A percentile compares a stretch with the other conserved stretches of the same genome.
These are phyloP conservation scores for Oryza longistaminata DNA, from an alignment of 176 grass and related monocot genomes.

Conservation along the genomic window DNA sequence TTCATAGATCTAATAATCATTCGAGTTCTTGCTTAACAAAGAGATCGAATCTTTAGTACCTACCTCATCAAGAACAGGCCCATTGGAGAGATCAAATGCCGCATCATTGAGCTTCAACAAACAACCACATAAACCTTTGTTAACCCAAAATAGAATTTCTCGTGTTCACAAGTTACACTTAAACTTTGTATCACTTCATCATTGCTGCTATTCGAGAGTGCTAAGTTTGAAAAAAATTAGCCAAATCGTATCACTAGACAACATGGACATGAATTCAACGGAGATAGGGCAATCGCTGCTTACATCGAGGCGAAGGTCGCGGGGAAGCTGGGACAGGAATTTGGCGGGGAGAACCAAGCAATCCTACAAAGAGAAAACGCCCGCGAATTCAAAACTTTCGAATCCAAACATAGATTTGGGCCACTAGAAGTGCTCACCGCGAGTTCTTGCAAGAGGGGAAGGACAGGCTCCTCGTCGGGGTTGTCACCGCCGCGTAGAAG, in stretches of 20 bases:
- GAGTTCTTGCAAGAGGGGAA: constrained; percentile 65
- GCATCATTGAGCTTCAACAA: constrained; percentile 82
- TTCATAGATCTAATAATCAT: not conserved
- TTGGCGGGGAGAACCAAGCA: constrained; percentile 62
- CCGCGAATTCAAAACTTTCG: not conserved
- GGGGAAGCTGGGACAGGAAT: constrained; percentile 65
- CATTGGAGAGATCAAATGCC: constrained; percentile 92
- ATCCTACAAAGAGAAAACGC: constrained; percentile 34
- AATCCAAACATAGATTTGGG: not conserved
- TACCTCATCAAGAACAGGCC: constrained; percentile 76
- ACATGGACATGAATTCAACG: not conserved
- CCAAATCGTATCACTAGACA: not conserved
- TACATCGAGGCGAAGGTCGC: constrained; percentile 80
- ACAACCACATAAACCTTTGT: not conserved
- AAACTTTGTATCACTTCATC: not conserved
- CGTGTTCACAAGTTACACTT: not conserved
- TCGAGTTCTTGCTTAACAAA: not conserved
- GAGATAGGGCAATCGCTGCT: not conserved
- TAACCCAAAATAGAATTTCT: not conserved
- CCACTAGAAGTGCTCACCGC: constrained; percentile 20
- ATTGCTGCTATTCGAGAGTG: not conserved
- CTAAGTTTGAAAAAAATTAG: not conserved
- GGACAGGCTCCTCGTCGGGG: constrained; percentile 33
- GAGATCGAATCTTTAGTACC: not conserved
- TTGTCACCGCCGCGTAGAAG: constrained; percentile 9